Evolutionary conservation across 2,329 filamentous ascomycete species (phyloP).

Genomic region (Hymenoscyphus albidus): DNA sequence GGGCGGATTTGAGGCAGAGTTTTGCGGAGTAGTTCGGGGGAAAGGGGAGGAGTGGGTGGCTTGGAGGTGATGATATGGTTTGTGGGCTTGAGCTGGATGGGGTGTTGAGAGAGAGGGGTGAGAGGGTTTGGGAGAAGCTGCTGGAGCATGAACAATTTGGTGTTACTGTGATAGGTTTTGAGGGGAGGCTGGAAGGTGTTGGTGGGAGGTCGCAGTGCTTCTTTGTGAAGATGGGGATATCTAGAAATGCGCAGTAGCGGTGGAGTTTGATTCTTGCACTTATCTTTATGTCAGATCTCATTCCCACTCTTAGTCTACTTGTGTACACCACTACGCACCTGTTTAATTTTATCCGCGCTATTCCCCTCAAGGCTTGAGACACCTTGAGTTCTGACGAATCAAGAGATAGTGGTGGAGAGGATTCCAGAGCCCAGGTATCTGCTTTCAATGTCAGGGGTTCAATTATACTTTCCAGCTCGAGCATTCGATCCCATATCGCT

Average conservation of each 20-base stretch:
- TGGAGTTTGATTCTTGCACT: constrained; percentile 51
- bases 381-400: constrained; percentile 39
- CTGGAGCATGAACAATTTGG: constrained; percentile 20
- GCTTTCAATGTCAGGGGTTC: constrained; percentile 26
- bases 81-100: constrained; percentile 6
- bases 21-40: constrained; percentile 45
- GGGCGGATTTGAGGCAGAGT: constrained; percentile 46
- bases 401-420: constrained; percentile 36
- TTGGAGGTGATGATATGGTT: background rate
- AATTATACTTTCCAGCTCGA: constrained; percentile 26
- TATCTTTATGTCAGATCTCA: background rate
- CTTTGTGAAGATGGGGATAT: constrained; percentile 46
- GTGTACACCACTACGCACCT: constrained; percentile 31
- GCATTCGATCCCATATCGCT: constrained; percentile 36
- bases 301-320: background rate
- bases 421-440: constrained; percentile 26
- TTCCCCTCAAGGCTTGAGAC: constrained; percentile 43
- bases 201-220: constrained; percentile 46
- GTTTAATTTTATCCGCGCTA: constrained; percentile 49
- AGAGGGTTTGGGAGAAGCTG: constrained; percentile 20
- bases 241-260: constrained; percentile 49
- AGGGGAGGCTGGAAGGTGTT: background rate
- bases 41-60: constrained; percentile 39
- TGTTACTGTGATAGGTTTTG: constrained; percentile 2
- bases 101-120: constrained; percentile 6